These are phyloP conservation scores for Boletus rubropictus DNA, from an alignment of 768 basidiomycete species.

Conservation along the genomic window DNA sequence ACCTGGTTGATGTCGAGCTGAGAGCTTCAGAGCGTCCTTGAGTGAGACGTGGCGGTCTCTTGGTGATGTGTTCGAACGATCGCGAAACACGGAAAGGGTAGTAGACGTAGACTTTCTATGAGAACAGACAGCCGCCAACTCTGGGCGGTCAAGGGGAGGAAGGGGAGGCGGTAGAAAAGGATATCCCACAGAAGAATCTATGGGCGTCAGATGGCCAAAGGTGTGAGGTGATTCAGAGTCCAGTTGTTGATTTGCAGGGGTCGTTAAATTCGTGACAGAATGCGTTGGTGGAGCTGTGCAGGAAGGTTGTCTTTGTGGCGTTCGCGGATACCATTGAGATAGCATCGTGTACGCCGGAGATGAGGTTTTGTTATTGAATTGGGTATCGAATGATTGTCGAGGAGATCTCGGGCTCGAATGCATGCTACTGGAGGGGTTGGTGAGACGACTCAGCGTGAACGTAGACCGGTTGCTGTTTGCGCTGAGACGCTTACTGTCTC, in stretches of 20 bases:
- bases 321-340: slow-evolving; percentile 23
- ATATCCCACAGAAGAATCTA: slow-evolving; percentile 22
- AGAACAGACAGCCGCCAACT: slow-evolving; percentile 19
- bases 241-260: slow-evolving; percentile 22
- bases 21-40: slow-evolving; percentile 23
- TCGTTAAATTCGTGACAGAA: slow-evolving; percentile 21
- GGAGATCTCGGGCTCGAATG: slow-evolving; percentile 14
- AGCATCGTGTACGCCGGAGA: slow-evolving; percentile 29
- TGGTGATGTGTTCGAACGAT: slow-evolving; percentile 24
- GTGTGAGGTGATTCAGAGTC: slow-evolving; percentile 36
- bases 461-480: slow-evolving; percentile 16
- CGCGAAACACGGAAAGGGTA: slow-evolving; percentile 8
- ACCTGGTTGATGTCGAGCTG: slow-evolving; percentile 27
- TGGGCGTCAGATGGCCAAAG: slow-evolving; percentile 36
- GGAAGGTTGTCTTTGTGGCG: slow-evolving; percentile 23
- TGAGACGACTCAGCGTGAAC: slow-evolving; percentile 18
- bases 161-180: slow-evolving; percentile 44
- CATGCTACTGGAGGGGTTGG: slow-evolving; percentile 8
- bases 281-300: slow-evolving; percentile 12
- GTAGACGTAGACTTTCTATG: slow-evolving; percentile 15
- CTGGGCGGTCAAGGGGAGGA: slow-evolving; percentile 46
- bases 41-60: slow-evolving; percentile 8
- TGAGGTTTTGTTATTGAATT: slow-evolving; percentile 22
- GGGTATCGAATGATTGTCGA: slow-evolving; percentile 16
- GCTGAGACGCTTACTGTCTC: slow-evolving; percentile 11